A percentile compares a stretch with the other conserved stretches of the same genome.
Conservation (phyloP, 1,139 yeast species). For the Suhomyces bokatorum region DNA sequence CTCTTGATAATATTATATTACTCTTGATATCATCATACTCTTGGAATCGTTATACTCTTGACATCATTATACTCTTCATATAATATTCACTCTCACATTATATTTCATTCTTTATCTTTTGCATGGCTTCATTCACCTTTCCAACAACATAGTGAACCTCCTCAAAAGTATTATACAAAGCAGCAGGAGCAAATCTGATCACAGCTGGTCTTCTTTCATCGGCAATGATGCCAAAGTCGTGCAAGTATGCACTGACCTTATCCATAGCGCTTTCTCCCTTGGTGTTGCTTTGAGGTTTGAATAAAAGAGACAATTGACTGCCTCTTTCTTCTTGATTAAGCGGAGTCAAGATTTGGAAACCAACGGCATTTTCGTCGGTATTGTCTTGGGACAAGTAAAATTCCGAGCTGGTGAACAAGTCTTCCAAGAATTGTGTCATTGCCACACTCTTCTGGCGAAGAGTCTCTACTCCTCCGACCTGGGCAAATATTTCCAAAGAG, state of each 20-base stretch:
- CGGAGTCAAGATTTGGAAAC: conserved; percentile 78
- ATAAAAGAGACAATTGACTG: conserved; percentile 74
- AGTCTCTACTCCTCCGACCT: conserved; percentile 62
- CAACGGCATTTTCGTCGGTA: conserved; percentile 28
- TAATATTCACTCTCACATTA: neutral
- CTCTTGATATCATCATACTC: too few relatives aligned
- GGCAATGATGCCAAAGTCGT: conserved; percentile 64
- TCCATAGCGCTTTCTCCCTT: conserved; percentile 57
- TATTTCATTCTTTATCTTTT: conserved; percentile 5
- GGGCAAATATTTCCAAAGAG: conserved; percentile 60
- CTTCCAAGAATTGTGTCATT: conserved; percentile 60
- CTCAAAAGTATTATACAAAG: conserved; percentile 73
- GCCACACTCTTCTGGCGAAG: conserved; percentile 58
- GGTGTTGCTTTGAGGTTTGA: conserved; percentile 52
- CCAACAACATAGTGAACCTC: conserved; percentile 46
- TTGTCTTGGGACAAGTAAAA: conserved; percentile 42
- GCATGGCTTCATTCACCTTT: conserved; percentile 6
- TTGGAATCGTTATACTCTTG: too few relatives aligned
- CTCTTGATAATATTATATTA: too few relatives aligned
- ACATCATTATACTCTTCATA: too few relatives aligned
- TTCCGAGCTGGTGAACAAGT: conserved; percentile 41
- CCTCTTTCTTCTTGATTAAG: conserved; percentile 60
- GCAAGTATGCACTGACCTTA: conserved; percentile 50
- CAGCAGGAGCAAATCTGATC: conserved; percentile 79
- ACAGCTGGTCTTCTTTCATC: conserved; percentile 92